Conservation (phyloP, 2,329 filamentous ascomycete genomes). For the Metarhizium brunneum region DNA sequence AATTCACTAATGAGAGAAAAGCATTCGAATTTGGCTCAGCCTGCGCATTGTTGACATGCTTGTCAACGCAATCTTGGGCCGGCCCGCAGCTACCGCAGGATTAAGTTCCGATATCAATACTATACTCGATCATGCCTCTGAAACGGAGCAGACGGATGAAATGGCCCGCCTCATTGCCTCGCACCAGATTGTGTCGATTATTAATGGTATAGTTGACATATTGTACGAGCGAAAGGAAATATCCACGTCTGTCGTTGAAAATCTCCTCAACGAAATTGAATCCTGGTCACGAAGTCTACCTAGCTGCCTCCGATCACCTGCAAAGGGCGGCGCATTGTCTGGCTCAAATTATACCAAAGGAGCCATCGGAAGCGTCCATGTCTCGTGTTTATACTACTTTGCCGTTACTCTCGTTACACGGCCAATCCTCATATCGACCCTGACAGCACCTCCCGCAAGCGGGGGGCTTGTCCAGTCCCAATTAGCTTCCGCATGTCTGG, state of each 20-base stretch:
- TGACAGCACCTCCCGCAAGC: constrained; percentile 28
- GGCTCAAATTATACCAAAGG: constrained; percentile 15
- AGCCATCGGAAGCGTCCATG: constrained; percentile 40
- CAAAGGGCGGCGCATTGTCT: constrained; percentile 5
- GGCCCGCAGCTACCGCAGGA: constrained; percentile 25
- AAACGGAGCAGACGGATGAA: constrained; percentile 6
- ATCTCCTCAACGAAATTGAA: constrained; percentile 31
- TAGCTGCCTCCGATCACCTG: constrained; percentile 15
- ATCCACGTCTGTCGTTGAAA: constrained; percentile 24
- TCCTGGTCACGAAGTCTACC: constrained; percentile 37
- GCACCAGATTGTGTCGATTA: constrained; percentile 31
- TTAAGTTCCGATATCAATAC: constrained; percentile 18
- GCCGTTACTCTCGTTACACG: constrained; percentile 47
- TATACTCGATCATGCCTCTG: constrained; percentile 12
- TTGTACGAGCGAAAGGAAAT: constrained; percentile 30
- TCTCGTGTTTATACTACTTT: constrained; percentile 50
- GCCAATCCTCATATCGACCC: constrained; percentile 42
- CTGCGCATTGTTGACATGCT: constrained; percentile 28
- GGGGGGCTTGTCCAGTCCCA: constrained; percentile 18
- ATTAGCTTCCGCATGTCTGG: constrained; percentile 43
- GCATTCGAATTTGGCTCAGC: constrained; percentile 27
- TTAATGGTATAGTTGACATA: constrained; percentile 32
- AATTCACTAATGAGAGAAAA: constrained; percentile 4
- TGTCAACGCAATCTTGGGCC: constrained; percentile 27
- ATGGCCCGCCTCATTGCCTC: constrained; percentile 25